phyloP scores from a whole-genome alignment of 2,329 filamentous ascomycete genomes.

The Aspergillus bombycis region DNA sequence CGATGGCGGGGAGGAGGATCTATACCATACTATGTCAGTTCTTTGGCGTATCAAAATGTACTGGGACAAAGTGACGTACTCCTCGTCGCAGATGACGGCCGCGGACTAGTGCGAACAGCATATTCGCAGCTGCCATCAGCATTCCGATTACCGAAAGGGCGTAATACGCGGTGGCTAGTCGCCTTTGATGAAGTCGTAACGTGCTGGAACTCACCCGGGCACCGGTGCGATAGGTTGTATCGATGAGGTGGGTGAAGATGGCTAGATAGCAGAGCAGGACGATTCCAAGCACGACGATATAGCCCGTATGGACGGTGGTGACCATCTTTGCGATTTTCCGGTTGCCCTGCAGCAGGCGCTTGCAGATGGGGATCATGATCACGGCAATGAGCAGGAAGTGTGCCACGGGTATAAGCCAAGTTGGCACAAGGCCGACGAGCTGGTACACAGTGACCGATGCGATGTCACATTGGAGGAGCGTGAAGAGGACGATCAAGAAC shows the following conservation, averaged over 20 bases:
- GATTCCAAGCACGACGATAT: constrained; percentile 12
- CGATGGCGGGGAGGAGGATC: constrained; percentile 5
- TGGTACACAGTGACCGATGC: background rate
- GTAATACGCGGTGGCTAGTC: constrained; percentile 5
- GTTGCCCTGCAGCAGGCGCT: constrained; percentile 14
- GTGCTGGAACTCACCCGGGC: too few relatives aligned
- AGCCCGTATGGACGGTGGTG: constrained; percentile 7
- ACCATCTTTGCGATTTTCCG: constrained; percentile 2
- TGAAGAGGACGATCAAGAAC: constrained; percentile 9
- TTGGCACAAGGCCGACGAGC: background rate
- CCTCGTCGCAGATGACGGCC: constrained; percentile 9
- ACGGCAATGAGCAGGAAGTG: constrained; percentile 10
- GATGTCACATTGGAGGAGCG: constrained; percentile 13
- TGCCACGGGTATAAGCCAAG: constrained; percentile 11
- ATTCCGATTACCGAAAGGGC: constrained; percentile 17
- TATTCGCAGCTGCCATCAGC: constrained; percentile 10
- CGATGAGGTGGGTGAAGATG: constrained; percentile 7
- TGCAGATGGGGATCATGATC: constrained; percentile 20
- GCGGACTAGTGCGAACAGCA: constrained; percentile 13
- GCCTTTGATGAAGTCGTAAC: background rate
- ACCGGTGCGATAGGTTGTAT: background rate
- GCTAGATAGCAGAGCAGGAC: constrained; percentile 14
- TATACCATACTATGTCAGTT: background rate
- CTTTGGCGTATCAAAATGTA: background rate
- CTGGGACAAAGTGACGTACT: constrained; percentile 4